Conservation (phyloP, 1,139 yeast genomes). For the Candida sanyaensis region DNA sequence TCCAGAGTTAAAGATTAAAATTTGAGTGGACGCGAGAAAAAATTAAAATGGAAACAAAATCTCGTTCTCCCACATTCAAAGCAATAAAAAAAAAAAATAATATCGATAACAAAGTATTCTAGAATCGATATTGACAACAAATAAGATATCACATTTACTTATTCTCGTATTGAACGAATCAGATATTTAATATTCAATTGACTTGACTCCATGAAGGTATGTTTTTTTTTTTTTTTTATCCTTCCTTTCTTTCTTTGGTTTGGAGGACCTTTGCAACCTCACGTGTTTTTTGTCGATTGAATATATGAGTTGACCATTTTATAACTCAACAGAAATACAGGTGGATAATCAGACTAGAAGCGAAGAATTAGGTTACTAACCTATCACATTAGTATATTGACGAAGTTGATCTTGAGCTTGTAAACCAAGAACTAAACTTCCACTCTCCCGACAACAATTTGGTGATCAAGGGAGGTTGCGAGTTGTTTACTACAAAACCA, state of each 20-base stretch:
- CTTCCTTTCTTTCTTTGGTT: no score
- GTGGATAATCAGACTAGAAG: no score
- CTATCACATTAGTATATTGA: slow-evolving; percentile 67
- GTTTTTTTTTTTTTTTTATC: not conserved
- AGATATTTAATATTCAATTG: not conserved
- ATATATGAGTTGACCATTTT: not conserved
- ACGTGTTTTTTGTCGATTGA: not conserved
- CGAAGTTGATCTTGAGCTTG: slow-evolving; percentile 84
- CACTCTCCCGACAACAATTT: slow-evolving; percentile 86
- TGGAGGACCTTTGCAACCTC: slow-evolving; percentile 1
- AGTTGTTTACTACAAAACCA: slow-evolving; percentile 90
- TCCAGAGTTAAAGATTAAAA: not conserved
- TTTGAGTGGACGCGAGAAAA: not conserved
- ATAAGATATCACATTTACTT: not conserved
- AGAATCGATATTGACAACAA: not conserved
- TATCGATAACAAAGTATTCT: not conserved
- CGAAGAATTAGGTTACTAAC: slow-evolving; percentile 7
- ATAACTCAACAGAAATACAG: no score
- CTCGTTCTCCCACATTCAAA: slow-evolving; percentile 1
- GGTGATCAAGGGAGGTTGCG: slow-evolving; percentile 81
- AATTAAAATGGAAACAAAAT: not conserved
- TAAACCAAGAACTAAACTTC: slow-evolving; percentile 84
- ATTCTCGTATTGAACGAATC: no score
- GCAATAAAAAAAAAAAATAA: not conserved
- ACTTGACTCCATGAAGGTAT: slow-evolving; percentile 2